These are phyloP conservation scores for Colletotrichum sublineola DNA, from an alignment of 2,329 filamentous ascomycete genomes.

Conservation along the genomic window DNA sequence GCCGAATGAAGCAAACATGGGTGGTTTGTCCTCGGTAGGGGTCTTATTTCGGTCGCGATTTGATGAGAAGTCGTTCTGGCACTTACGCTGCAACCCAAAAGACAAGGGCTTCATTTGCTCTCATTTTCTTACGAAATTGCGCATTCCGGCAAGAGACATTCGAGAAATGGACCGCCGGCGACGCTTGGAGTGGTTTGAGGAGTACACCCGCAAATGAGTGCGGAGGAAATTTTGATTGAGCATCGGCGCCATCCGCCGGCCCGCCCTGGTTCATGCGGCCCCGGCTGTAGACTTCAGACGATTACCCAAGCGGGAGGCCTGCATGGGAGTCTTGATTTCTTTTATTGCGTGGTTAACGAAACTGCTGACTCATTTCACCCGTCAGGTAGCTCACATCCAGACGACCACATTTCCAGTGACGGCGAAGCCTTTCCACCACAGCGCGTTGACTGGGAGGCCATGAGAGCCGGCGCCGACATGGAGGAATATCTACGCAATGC, in stretches of 20 bases:
- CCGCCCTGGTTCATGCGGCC: slow-evolving; percentile 20
- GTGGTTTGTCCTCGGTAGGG: slow-evolving; percentile 2
- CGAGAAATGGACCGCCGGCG: not conserved
- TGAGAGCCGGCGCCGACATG: slow-evolving; percentile 39
- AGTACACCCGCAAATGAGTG: not conserved
- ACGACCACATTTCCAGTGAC: slow-evolving; percentile 38
- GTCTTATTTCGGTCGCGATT: not conserved
- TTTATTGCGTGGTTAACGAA: slow-evolving; percentile 13
- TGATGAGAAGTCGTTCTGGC: not conserved
- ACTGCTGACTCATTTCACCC: slow-evolving; percentile 35
- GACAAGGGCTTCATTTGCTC: not conserved
- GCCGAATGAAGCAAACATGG: slow-evolving; percentile 2
- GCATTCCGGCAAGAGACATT: not conserved
- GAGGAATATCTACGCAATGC: slow-evolving; percentile 36
- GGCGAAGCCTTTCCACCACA: slow-evolving; percentile 39
- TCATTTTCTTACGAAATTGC: not conserved
- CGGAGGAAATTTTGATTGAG: slow-evolving; percentile 1
- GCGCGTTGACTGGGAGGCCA: slow-evolving; percentile 39
- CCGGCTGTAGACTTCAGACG: slow-evolving; percentile 26
- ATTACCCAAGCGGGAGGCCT: slow-evolving; percentile 19
- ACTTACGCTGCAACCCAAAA: not conserved
- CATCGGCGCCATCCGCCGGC: slow-evolving; percentile 4
- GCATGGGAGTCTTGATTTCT: slow-evolving; percentile 9
- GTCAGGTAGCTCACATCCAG: slow-evolving; percentile 31
- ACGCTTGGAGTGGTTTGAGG: not conserved